Base-by-base conservation (phyloP, 73 alveolate genomes). In the Blepharisma stoltei region DNA sequence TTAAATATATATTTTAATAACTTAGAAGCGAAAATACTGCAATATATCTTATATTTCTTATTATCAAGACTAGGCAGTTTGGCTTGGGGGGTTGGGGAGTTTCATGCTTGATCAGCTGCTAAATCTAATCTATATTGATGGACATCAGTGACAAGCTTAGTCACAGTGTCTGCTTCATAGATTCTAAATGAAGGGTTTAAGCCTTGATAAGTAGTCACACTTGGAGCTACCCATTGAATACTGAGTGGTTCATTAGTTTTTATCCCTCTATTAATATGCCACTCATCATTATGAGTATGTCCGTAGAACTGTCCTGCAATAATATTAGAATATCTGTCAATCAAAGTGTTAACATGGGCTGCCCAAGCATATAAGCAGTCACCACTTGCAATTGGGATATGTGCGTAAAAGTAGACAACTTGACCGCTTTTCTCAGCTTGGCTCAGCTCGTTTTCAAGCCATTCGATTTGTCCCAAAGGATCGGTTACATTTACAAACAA, bases 101-200 rank as follows among this genome's bases (percentile, higher is more conserved):
- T 53, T n/a, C n/a, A n/a, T n/a, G n/a, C n/a, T n/a, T n/a, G n/a
- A n/a, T n/a, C 73, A 60, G 38, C 46, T 2, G 76, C 85, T 81
- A 92, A 87, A 75, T 92, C 81, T 83, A 92, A 86, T 90, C 98
- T 89, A 76, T 92, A 92, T 87, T 92, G 91, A 48, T 75, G 47
- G 76, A 75, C 85, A 82, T 92, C 96, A 65, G 80, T 81, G 32
- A 92, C 89, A 79, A 83, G 67, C 70, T 83, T 78, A 47, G 86
- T 84, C 32, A 76, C 78, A 49, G 84, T 81, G 84, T 92, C 94
- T 45, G 84, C 71, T 70, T 83, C 78, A 83, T 86, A 90, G 60
- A 92, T 47, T 86, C 98, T 89, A 82, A 90, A 92, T 0, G 95
- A 85, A 9, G 98, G 98, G 76, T 90, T 90, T 83, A 88, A 87